Evolutionary conservation across 345 rosid genomes (phyloP).

Genomic region (Bruguiera sexangula): DNA sequence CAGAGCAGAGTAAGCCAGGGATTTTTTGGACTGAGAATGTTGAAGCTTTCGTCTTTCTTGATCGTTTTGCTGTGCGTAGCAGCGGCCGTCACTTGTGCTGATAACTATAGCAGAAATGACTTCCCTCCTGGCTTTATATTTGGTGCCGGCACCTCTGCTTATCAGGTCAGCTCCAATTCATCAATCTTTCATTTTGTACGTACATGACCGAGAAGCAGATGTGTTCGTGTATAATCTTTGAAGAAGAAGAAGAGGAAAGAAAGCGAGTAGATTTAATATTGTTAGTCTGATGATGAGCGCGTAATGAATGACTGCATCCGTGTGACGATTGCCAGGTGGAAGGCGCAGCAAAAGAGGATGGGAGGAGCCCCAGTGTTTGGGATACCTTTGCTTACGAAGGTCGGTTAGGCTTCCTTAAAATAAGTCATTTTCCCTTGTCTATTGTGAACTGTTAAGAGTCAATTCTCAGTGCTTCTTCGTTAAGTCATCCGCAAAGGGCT

Average conservation of each 20-base stretch:
- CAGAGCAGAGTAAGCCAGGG: too few species aligned
- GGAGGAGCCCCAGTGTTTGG: conserved; percentile 46
- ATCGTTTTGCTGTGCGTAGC: neutral
- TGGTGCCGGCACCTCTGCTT: conserved; percentile 24
- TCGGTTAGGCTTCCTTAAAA: neutral
- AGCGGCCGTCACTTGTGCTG: conserved; percentile 9
- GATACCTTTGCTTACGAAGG: conserved; percentile 40
- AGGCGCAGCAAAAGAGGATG: conserved; percentile 46
- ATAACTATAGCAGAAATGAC: conserved; percentile 21
- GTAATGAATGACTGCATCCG: neutral
- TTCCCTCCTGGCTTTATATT: conserved; percentile 22
- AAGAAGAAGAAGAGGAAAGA: too few species aligned
- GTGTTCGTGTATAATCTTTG: too few species aligned
- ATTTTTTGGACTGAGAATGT: neutral
- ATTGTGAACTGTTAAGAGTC: neutral
- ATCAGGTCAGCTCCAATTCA: conserved; percentile 17
- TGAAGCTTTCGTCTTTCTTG: neutral
- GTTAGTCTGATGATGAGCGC: neutral
- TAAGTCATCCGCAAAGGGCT: too few species aligned
- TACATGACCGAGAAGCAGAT: too few species aligned
- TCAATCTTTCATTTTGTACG: neutral
- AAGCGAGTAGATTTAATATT: too few species aligned
- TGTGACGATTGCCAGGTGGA: conserved; percentile 28
- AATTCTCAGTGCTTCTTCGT: neutral
- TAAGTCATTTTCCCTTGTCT: neutral